These are phyloP conservation scores for Alternaria angustiovoidea DNA, from an alignment of 2,329 filamentous ascomycete genomes.

Conservation along the genomic window DNA sequence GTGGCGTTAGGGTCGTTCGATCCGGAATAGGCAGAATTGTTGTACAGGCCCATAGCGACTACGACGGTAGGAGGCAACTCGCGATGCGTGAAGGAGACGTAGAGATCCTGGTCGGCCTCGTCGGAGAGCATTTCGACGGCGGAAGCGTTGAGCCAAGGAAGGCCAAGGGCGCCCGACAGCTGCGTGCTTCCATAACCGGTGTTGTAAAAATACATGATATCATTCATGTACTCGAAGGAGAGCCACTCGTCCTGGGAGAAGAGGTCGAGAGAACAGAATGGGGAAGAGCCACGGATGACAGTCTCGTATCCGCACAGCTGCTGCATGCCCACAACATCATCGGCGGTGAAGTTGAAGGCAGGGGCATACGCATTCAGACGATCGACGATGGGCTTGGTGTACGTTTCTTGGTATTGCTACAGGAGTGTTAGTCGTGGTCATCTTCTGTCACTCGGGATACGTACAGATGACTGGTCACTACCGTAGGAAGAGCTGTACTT, in stretches of 20 bases:
- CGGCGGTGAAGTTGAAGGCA: conserved; percentile 68
- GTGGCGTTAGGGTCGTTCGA: conserved; percentile 66
- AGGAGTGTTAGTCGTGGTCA: not conserved
- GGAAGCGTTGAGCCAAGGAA: conserved; percentile 73
- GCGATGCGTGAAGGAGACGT: conserved; percentile 73
- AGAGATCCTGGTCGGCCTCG: conserved; percentile 64
- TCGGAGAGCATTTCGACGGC: conserved; percentile 59
- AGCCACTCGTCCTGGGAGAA: conserved; percentile 71
- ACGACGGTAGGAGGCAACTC: conserved; percentile 72
- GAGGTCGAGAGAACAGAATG: conserved; percentile 67
- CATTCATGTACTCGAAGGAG: conserved; percentile 71
- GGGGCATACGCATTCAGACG: conserved; percentile 63
- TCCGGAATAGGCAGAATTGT: conserved; percentile 67
- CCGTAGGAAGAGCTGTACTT: conserved; percentile 67
- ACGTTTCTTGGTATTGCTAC: conserved; percentile 58
- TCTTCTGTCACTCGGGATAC: not conserved
- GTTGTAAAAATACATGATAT: conserved; percentile 72
- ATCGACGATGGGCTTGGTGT: conserved; percentile 67
- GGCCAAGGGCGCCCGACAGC: conserved; percentile 66
- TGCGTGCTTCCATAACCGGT: conserved; percentile 66
- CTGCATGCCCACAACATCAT: conserved; percentile 72
- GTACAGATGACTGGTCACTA: conserved; percentile 60
- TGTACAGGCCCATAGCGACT: conserved; percentile 74
- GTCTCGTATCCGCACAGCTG: conserved; percentile 72
- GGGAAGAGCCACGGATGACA: conserved; percentile 68